These are phyloP conservation scores for Apodospora peruviana DNA, from an alignment of 495 filamentous ascomycete species.

Conservation along the genomic window DNA sequence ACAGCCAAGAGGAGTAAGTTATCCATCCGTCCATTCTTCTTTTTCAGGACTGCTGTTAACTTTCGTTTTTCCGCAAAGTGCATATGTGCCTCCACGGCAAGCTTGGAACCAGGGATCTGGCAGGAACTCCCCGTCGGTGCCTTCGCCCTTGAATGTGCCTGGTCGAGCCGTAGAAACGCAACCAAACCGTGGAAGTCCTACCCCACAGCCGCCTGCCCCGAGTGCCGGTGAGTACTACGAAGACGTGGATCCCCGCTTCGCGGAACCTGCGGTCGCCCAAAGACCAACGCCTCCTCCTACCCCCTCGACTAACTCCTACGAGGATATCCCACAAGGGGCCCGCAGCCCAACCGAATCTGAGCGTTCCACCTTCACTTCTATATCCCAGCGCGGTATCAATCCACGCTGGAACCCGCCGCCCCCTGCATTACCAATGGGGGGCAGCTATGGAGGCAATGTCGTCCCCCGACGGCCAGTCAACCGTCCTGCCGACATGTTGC, in stretches of 20 bases:
- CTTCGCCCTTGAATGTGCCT: conserved; percentile 31
- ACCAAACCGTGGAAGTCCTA: conserved; percentile 22
- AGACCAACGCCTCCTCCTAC: conserved; percentile 24
- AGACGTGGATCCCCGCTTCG: conserved; percentile 89
- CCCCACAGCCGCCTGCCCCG: conserved; percentile 23
- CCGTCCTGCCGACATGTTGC: conserved; percentile 50
- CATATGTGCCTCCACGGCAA: conserved; percentile 61
- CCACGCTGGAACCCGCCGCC: conserved; percentile 65
- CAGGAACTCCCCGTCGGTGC: conserved; percentile 35
- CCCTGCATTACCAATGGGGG: conserved; percentile 26
- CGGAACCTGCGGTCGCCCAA: conserved; percentile 27
- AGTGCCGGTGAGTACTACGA: conserved; percentile 70
- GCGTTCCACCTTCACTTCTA: conserved; percentile 73
- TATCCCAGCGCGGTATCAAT: conserved; percentile 81
- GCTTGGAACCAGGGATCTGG: conserved; percentile 47
- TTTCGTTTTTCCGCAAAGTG: conserved; percentile 24
- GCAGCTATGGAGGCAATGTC: conserved; percentile 10
- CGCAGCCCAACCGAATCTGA: conserved; percentile 74
- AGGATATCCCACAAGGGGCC: conserved; percentile 60
- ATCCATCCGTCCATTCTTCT: not conserved
- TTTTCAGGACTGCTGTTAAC: too few species aligned
- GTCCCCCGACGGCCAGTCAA: conserved; percentile 35
- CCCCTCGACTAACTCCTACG: conserved; percentile 30
- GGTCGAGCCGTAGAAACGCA: conserved; percentile 37
- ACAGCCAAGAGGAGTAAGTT: conserved; percentile 70